Conservation (phyloP, 225 moss, liverwort and hornwort species). For the Anthoceros angustus region DNA sequence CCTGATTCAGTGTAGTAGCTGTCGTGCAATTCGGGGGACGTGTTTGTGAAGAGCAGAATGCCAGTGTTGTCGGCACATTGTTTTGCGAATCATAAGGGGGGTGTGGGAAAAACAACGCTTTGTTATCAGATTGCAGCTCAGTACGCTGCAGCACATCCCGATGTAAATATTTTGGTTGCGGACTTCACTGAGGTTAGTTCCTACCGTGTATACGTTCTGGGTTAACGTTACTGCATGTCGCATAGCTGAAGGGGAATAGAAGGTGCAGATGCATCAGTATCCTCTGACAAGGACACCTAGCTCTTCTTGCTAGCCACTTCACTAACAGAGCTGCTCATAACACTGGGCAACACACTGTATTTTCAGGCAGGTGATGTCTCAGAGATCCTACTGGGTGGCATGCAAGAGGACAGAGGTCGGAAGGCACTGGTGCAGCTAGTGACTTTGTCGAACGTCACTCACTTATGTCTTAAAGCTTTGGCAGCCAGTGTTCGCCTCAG, state of each 20-base stretch:
- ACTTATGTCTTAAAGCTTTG: neutral
- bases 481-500: neutral
- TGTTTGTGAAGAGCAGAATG: neutral
- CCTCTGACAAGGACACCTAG: too few relatives aligned
- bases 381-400: neutral
- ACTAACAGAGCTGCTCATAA: too few relatives aligned
- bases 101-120: neutral
- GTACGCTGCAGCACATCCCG: neutral
- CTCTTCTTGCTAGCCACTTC: too few relatives aligned
- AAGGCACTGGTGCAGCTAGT: neutral
- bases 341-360: neutral
- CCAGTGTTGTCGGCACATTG: constrained; percentile 2
- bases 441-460: neutral
- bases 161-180: neutral
- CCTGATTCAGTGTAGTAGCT: neutral
- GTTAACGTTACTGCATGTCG: too few relatives aligned
- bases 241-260: too few relatives aligned
- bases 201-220: neutral
- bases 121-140: constrained; percentile 1
- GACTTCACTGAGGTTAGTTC: constrained; percentile 1
- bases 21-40: neutral
- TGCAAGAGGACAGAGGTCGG: neutral
- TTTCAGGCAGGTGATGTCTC: neutral
- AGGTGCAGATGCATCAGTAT: too few relatives aligned
- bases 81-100: neutral